Base-by-base conservation (phyloP, 2,329 filamentous ascomycete genomes). In the Cercospora sp. region DNA sequence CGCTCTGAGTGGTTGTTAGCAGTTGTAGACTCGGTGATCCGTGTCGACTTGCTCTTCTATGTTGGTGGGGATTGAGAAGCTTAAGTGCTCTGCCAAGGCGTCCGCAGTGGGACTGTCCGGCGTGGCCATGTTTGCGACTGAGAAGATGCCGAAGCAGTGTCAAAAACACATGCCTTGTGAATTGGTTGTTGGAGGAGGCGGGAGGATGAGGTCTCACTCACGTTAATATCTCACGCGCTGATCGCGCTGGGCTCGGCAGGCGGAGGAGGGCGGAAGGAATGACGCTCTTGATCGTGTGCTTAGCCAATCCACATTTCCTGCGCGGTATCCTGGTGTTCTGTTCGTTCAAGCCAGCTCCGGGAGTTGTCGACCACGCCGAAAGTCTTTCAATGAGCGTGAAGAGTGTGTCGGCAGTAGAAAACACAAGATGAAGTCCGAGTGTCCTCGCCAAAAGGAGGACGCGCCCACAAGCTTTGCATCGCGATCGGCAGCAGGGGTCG, bases 1-100 rank as follows among this genome's bases (percentile, higher is more conserved):
- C 60, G 68, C 70, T 61, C 73, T 76, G 68, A 18, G n/a, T 33
- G 63, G 13, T 26, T 40, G 67, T 74, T 61, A 72, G 70, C 62
- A 16, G 23, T 58, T 36, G 57, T 26, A 53, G n/a, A 28, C 18
- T 33, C 42, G 33, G 31, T 40, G 45, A 20, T 53, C 51, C 45
- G 58, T 53, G 53, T 59, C 31, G 31, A 65, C 68, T 70, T 70
- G 70, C 70, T 70, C 67, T 69, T 66, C 68, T 57, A 70, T 59
- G 60, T 42, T 68, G 28, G 42, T 60, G 53, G 67, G 68, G 6
- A 68, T 57, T 7, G 70, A 40, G 61, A 70, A 72, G 68, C 66
- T 67, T 67, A 67, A 68, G 60, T 36, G 40, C 45, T 48, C 23
- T 42, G 31, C 62, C 28, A 59, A 64, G 48, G 20, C 58, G 45